Percentiles rank a stretch among this genome's conserved stretches.
These are phyloP conservation scores for Paulownia fortunei DNA, from an alignment of 257 asterid genomes.

Conservation along the genomic window DNA sequence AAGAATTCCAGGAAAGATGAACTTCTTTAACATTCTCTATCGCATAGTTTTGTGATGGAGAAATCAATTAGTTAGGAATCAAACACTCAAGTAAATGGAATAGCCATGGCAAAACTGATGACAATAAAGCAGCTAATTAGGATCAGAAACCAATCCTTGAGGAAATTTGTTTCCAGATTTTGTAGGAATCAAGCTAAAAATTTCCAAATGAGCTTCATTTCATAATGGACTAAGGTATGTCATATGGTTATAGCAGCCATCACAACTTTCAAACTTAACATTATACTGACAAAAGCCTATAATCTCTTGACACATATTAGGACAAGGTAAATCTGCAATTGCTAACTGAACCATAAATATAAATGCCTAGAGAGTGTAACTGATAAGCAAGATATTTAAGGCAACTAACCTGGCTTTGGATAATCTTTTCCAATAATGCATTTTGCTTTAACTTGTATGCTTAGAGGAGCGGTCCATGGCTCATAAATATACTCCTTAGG, in stretches of 20 bases:
- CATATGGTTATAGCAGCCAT: not conserved
- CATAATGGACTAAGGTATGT: not conserved
- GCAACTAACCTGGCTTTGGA: conserved; percentile 86
- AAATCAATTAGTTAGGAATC: not conserved
- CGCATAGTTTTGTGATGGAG: not conserved
- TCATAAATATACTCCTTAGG: conserved; percentile 95
- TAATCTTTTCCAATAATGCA: conserved; percentile 91
- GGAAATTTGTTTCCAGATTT: not conserved
- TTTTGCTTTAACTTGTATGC: conserved; percentile 80
- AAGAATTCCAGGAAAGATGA: not conserved
- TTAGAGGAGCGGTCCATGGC: conserved; percentile 94
- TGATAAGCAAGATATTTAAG: not conserved
- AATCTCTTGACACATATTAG: not conserved
- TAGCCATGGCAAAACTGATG: not conserved
- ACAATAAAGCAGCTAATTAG: not conserved
- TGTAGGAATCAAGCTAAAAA: not conserved
- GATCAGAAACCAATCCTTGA: not conserved
- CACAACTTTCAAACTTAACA: not conserved
- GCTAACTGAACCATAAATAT: not conserved
- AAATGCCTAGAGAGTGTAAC: conserved; percentile 1
- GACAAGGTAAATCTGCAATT: not conserved
- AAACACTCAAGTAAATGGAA: not conserved
- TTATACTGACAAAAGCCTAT: not conserved
- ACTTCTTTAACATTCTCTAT: not conserved
- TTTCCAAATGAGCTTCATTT: not conserved